These are phyloP conservation scores for Apiotrichum veenhuisii DNA, from an alignment of 1,284 basidiomycete genomes.

Conservation along the genomic window DNA sequence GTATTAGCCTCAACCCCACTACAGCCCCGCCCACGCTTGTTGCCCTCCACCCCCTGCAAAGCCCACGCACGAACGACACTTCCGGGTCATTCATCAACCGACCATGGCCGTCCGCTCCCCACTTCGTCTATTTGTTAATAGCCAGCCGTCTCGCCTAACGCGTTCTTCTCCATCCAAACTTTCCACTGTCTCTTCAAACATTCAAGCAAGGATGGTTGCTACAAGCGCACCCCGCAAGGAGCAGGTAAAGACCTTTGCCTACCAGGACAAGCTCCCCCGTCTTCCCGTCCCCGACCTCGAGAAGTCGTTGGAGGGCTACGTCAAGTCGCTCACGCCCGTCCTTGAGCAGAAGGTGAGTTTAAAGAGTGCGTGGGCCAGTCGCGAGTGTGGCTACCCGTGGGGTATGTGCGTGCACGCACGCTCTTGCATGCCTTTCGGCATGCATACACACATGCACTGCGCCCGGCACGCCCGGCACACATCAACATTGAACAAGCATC, in stretches of 20 bases:
- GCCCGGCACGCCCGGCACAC: no score
- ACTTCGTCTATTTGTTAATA: constrained; percentile 3
- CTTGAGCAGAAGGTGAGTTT: constrained; percentile 64
- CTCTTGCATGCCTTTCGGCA: background rate
- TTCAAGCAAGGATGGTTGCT: constrained; percentile 35
- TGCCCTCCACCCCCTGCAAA: background rate
- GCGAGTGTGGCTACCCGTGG: background rate
- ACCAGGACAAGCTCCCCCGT: constrained; percentile 55
- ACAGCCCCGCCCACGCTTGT: background rate
- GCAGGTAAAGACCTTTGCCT: constrained; percentile 51
- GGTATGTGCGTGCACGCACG: no score
- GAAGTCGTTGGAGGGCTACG: constrained; percentile 72
- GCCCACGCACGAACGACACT: background rate
- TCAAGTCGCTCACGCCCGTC: constrained; percentile 75
- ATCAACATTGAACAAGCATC: no score
- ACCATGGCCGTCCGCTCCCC: background rate
- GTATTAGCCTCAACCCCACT: background rate
- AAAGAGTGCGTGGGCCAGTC: background rate
- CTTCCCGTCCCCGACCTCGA: constrained; percentile 81
- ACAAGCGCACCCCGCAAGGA: constrained; percentile 20
- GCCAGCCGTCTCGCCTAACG: background rate
- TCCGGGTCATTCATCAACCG: background rate
- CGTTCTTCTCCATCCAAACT: background rate
- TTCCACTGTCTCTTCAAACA: background rate
- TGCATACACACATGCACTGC: constrained; percentile 2